Base-by-base conservation (phyloP, 768 basidiomycete genomes). In the Boletus sensibilis region DNA sequence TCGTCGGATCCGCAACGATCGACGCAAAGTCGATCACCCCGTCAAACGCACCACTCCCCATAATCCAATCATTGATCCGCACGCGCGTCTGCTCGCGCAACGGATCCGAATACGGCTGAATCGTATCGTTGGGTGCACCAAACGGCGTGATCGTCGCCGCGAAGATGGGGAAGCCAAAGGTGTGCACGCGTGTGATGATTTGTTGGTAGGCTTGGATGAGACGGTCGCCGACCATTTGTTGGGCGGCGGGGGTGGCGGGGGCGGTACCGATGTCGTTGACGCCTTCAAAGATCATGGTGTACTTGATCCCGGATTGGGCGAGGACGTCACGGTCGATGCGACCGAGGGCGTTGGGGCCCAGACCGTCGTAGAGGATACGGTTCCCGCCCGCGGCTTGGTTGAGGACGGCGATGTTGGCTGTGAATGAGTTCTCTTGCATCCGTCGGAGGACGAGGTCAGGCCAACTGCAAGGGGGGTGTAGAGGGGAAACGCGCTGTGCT, bases 191-290 rank as follows among this genome's bases (percentile, higher is more conserved):
- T 6, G 50, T 20, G 8, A 50, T 33, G 29, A 33, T 31, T 46
- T 50, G 56, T 23, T 35, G 47, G 14, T 41, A 49, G 14, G 50
- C 53, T 55, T 55, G 53, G 18, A 49, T 55, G 31, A 58, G 50
- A 29, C 20, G 56, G 42, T 59, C 34, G 12, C 55, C 39, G 25
- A 49, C 42, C 3, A 10, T 4, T 31, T 44, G 41, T 37, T 50
- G 52, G 34, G 54, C 43, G 25, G 40, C 16, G 3, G 41, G 35
- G 1, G 56, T 20, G 20, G 40, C 16, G 1, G 41, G 41, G 1
- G 56, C 16, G 20, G 56, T 53, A 14, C 46, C 47, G 12, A 49
- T 53, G 47, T 60, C 56, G 38, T 60, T 59, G 59, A 53, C 52
- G 8, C 52, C 52, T 46, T 59, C 52, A 14, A 53, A 59, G 20